Percentiles rank a stretch among this genome's conserved stretches.
phyloP scores from a whole-genome alignment of 2,329 filamentous ascomycete species.

The Neonectria faginata region DNA sequence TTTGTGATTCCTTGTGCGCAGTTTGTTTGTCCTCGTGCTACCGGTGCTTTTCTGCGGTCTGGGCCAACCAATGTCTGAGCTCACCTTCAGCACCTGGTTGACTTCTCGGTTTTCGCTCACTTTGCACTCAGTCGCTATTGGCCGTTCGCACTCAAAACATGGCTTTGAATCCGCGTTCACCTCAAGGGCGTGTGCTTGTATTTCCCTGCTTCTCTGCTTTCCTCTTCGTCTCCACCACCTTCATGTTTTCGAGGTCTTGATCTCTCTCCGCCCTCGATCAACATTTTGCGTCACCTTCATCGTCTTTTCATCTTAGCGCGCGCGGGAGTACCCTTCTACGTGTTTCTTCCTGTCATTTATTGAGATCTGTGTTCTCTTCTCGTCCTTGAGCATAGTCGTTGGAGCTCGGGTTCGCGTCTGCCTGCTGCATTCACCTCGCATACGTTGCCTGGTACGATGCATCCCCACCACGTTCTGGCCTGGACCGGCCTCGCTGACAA shows the following conservation, averaged over 20 bases:
- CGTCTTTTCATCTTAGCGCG: not conserved
- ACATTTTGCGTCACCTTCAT: not conserved
- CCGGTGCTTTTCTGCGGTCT: not conserved
- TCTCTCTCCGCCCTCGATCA: not conserved
- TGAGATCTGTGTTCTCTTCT: not conserved
- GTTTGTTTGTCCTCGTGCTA: not conserved
- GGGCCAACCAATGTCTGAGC: not conserved
- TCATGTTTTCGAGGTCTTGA: not conserved
- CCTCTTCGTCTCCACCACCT: not conserved
- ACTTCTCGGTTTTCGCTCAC: not conserved
- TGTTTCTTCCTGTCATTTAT: not conserved
- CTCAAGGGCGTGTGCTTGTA: too few species aligned
- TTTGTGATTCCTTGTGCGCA: not conserved
- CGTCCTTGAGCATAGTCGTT: not conserved
- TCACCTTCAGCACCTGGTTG: not conserved
- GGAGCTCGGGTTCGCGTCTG: not conserved
- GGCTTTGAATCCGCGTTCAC: not conserved
- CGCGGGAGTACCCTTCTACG: not conserved
- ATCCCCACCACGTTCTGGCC: not conserved
- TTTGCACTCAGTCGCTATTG: not conserved
- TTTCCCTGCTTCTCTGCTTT: not conserved
- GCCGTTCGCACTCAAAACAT: not conserved
- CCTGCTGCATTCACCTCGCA: not conserved
- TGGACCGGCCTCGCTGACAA: not conserved
- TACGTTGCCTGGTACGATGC: not conserved